Base-by-base conservation (phyloP, 2,329 filamentous ascomycete genomes). In the Alternaria arbusti region DNA sequence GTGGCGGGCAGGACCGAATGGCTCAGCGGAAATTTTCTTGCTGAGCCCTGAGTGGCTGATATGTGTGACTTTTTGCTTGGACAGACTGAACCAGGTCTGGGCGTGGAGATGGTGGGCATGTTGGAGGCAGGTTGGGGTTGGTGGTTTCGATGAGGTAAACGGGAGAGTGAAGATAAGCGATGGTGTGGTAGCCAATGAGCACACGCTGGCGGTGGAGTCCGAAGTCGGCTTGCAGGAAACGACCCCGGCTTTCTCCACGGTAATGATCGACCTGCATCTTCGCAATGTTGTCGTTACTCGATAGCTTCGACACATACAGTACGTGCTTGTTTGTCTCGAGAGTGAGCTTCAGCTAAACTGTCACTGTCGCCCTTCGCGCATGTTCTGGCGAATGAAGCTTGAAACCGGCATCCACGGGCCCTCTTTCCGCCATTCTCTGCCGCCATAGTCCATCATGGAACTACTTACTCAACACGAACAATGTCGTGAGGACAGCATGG, bases 101-200 rank as follows among this genome's bases (percentile, higher is more conserved):
- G 70, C 66, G 67, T 72, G 69, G 66, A 73, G 62, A 55, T 26
- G 25, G 46, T 30, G 22, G 25, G 20, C 13, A 20, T 25, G 10
- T 51, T 44, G 17, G 11, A 45, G 46, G 49, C 63, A 50, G 54
- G 58, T 63, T 67, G 66, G 60, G 63, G 54, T 71, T 64, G 45
- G 64, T 51, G 61, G 64, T 65, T 70, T 66, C 54, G 62, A 68
- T 74, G 69, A 73, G 71, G 70, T 74, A 74, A 74, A 61, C 60
- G 26, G 13, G n/a, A 63, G 59, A 64, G 59, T 52, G 54, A 58
- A 67, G 71, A 73, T 74, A 74, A 72, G 69, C 51, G 54, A 46
- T 54, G n/a, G n/a, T 9, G 7, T 15, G 36, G 17, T 23, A 23
- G 6, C 70, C 70, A 71, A 72, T 72, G 7, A 56, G 50, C 49